Conservation (phyloP, 2,329 filamentous ascomycete species). For the Epichloe sylvatica region DNA sequence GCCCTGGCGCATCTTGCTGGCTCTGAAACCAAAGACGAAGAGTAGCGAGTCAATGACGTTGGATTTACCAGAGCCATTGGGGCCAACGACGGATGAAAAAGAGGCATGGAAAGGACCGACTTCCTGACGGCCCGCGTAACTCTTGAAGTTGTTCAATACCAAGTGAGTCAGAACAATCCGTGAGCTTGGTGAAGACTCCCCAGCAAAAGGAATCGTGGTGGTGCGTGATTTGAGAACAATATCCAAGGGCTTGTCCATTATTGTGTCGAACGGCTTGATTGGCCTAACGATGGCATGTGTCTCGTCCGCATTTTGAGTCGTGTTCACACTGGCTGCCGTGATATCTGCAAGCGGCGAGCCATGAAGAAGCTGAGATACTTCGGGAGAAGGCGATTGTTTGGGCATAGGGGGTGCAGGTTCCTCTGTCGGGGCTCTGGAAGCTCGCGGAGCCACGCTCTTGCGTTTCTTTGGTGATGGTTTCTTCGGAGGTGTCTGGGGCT, state of each 20-base stretch:
- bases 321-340: slow-evolving; percentile 51
- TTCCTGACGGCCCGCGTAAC: slow-evolving; percentile 87
- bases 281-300: slow-evolving; percentile 43
- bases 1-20: slow-evolving; percentile 97
- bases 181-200: slow-evolving; percentile 63
- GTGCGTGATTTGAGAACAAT: slow-evolving; percentile 80
- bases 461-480: slow-evolving; percentile 50
- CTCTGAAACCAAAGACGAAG: slow-evolving; percentile 97
- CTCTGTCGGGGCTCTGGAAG: slow-evolving; percentile 25
- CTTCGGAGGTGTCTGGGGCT: slow-evolving; percentile 20
- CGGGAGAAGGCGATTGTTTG: slow-evolving; percentile 41
- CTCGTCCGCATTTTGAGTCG: slow-evolving; percentile 12
- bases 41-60: slow-evolving; percentile 97
- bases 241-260: slow-evolving; percentile 82
- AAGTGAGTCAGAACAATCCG: slow-evolving; percentile 89
- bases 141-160: slow-evolving; percentile 94
- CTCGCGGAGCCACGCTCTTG: slow-evolving; percentile 40
- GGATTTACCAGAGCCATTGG: slow-evolving; percentile 95
- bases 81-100: slow-evolving; percentile 94
- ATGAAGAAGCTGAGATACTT: slow-evolving; percentile 35
- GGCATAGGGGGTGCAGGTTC: slow-evolving; percentile 31
- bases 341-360: slow-evolving; percentile 58
- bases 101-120: slow-evolving; percentile 95
- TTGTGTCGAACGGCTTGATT: slow-evolving; percentile 60
- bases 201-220: slow-evolving; percentile 50